phyloP scores from a whole-genome alignment of 257 asterid genomes.

The Forsythia suspensa region DNA sequence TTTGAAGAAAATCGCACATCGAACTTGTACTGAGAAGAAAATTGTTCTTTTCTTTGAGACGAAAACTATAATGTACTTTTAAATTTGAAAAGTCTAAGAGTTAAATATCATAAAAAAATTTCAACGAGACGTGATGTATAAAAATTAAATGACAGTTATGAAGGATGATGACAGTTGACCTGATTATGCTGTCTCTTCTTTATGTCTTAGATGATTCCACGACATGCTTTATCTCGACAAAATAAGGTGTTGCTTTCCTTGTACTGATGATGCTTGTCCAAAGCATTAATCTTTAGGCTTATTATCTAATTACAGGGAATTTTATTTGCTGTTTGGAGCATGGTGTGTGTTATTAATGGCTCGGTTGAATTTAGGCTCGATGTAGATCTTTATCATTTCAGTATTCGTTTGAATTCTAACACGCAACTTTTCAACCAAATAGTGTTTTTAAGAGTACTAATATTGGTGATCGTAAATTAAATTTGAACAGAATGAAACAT shows the following conservation, averaged over 20 bases:
- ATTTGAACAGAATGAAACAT: not conserved
- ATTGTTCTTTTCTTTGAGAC: too few species aligned
- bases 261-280: not conserved
- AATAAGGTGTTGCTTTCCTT: not conserved
- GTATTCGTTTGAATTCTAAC: too few species aligned
- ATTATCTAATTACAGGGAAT: not conserved
- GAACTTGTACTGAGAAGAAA: too few species aligned
- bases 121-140: too few species aligned
- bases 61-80: too few species aligned
- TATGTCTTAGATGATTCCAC: constrained; percentile 5
- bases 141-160: constrained; percentile 1
- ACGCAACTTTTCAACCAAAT: not conserved
- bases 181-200: not conserved
- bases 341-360: not conserved
- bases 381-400: not conserved
- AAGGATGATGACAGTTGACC: constrained; percentile 22
- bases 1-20: too few species aligned
- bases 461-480: not conserved
- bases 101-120: too few species aligned
- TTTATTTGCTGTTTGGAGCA: not conserved
- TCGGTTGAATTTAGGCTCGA: not conserved
- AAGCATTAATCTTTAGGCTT: not conserved
- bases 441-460: not conserved
- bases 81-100: too few species aligned
- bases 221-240: not conserved